These are phyloP conservation scores for Leccinum subgranulosum DNA, from an alignment of 768 basidiomycete genomes.

Conservation along the genomic window DNA sequence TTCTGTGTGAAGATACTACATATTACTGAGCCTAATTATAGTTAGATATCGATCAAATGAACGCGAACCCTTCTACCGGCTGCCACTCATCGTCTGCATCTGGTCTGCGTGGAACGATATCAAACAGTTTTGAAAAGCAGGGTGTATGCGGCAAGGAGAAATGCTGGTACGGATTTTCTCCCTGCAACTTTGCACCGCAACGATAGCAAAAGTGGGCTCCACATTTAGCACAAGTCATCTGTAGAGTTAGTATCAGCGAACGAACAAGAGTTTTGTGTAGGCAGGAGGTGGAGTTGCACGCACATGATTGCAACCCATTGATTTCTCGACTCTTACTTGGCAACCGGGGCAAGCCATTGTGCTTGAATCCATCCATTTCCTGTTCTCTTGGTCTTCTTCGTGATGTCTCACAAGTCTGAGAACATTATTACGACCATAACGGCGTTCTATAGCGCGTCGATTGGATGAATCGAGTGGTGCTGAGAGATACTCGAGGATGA, in stretches of 20 bases:
- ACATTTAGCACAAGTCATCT: constrained; percentile 84
- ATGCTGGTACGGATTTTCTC: constrained; percentile 60
- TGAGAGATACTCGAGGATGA: constrained; percentile 66
- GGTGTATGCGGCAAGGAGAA: constrained; percentile 51
- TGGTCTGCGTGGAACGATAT: constrained; percentile 34
- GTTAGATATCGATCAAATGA: constrained; percentile 7
- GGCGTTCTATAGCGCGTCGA: constrained; percentile 53
- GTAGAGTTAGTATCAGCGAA: constrained; percentile 4
- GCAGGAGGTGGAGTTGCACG: constrained; percentile 22
- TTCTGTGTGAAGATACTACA: not conserved
- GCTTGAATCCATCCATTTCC: constrained; percentile 63
- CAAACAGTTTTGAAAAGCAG: constrained; percentile 71
- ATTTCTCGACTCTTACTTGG: constrained; percentile 69
- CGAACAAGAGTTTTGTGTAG: not conserved
- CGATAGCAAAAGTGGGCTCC: constrained; percentile 78
- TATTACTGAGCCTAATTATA: not conserved
- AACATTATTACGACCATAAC: constrained; percentile 63
- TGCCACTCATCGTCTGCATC: constrained; percentile 42
- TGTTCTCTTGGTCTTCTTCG: constrained; percentile 73
- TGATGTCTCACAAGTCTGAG: constrained; percentile 57
- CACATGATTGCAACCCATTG: constrained; percentile 86
- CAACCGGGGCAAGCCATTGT: constrained; percentile 79
- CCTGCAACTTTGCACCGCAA: constrained; percentile 55
- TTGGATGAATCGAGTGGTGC: constrained; percentile 49
- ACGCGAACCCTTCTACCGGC: constrained; percentile 40